Evolutionary conservation across 2,329 filamentous ascomycete species (phyloP).

Genomic region (Fonsecaea pugnacius): DNA sequence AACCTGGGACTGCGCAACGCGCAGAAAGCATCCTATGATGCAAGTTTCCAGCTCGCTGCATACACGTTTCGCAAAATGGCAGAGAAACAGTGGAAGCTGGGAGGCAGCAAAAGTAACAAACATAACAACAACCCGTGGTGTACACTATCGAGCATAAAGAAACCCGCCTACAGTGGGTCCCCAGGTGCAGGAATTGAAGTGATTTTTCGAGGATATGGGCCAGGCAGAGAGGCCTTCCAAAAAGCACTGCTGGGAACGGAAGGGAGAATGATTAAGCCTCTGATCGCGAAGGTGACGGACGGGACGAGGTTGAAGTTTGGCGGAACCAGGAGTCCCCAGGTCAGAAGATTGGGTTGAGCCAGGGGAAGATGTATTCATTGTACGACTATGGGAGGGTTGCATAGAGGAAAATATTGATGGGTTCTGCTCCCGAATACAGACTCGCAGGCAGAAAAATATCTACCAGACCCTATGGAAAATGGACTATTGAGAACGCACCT

Average conservation of each 20-base stretch:
- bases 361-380: background rate
- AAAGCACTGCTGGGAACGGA: conserved; percentile 89
- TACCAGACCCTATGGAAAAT: background rate
- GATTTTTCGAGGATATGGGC: conserved; percentile 80
- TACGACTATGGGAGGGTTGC: background rate
- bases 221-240: conserved; percentile 82
- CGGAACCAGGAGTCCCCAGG: conserved; percentile 82
- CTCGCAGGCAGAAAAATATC: background rate
- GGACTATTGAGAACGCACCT: background rate
- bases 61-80: conserved; percentile 84
- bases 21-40: conserved; percentile 81
- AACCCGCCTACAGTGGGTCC: conserved; percentile 70
- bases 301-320: conserved; percentile 92
- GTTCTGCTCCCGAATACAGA: background rate
- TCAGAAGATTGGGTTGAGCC: conserved; percentile 73
- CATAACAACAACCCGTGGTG: conserved; percentile 64
- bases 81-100: conserved; percentile 75
- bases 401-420: background rate
- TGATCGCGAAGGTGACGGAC: conserved; percentile 81
- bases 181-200: conserved; percentile 73
- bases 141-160: conserved; percentile 79
- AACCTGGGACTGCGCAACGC: conserved; percentile 91
- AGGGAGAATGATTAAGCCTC: conserved; percentile 72
- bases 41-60: conserved; percentile 84
- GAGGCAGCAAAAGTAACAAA: conserved; percentile 63